A percentile compares a stretch with the other conserved stretches of the same genome.
Evolutionary conservation across 129 eudicot species (phyloP).

Genomic region (Gnaphalium uliginosum): DNA sequence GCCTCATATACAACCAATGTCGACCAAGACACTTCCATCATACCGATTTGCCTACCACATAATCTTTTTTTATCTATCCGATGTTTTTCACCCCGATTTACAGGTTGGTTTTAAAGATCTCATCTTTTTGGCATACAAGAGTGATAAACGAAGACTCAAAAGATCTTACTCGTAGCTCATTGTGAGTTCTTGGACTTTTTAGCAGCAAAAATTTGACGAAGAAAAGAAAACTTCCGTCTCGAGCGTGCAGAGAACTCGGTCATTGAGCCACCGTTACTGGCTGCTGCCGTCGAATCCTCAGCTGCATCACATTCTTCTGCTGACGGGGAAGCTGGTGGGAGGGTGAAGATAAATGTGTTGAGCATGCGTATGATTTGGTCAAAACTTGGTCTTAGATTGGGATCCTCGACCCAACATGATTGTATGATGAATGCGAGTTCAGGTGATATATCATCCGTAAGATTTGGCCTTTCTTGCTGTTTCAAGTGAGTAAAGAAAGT

Average conservation of each 20-base stretch:
- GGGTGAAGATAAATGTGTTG: conserved; percentile 69
- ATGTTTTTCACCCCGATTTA: conserved; percentile 25
- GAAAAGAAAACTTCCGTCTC: conserved; percentile 77
- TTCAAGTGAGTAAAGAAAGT: conserved; percentile 16
- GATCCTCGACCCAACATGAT: conserved; percentile 97
- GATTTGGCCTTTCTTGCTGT: conserved; percentile 95
- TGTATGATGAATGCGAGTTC: conserved; percentile 84
- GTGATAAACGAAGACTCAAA: conserved; percentile 11
- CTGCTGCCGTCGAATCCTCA: conserved; percentile 40
- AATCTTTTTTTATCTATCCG: conserved; percentile 21
- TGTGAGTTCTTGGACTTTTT: conserved; percentile 71
- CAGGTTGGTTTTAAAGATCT: conserved; percentile 18
- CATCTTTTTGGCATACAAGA: conserved; percentile 19
- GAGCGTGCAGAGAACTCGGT: conserved; percentile 68
- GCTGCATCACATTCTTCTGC: conserved; percentile 42
- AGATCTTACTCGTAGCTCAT: conserved; percentile 41
- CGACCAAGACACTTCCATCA: conserved; percentile 36
- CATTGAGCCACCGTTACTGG: conserved; percentile 55
- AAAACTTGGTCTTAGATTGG: conserved; percentile 89
- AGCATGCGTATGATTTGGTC: conserved; percentile 91
- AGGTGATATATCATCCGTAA: conserved; percentile 69
- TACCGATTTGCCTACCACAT: conserved; percentile 23
- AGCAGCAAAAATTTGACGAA: conserved; percentile 93
- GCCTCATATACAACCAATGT: conserved; percentile 45
- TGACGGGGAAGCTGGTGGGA: conserved; percentile 54